A percentile compares a stretch with the other conserved stretches of the same genome.
Evolutionary conservation across 495 filamentous ascomycete genomes (phyloP).

Genomic region (Penicillium lagena): DNA sequence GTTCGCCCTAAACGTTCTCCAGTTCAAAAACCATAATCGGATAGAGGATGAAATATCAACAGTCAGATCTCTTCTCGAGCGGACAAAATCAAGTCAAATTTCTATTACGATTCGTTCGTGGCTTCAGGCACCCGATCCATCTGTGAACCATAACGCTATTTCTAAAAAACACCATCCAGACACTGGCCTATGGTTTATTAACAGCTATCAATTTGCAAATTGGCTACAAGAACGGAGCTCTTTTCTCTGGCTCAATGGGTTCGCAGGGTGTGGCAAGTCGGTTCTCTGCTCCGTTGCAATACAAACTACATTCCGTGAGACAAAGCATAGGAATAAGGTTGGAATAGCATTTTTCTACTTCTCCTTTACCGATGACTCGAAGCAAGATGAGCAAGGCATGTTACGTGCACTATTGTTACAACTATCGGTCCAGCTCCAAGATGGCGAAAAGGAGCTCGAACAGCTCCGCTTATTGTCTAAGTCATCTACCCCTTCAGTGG

Average conservation of each 20-base stretch:
- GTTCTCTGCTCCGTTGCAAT: slow-evolving; percentile 30
- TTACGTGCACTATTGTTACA: slow-evolving; percentile 30
- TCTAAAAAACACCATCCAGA: slow-evolving; percentile 14
- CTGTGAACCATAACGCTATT: slow-evolving; percentile 20
- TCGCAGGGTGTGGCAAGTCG: slow-evolving; percentile 37
- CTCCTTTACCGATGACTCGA: slow-evolving; percentile 25
- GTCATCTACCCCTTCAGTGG: slow-evolving; percentile 3
- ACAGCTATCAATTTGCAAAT: slow-evolving; percentile 12
- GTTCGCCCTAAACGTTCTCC: too few relatives aligned
- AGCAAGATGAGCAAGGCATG: slow-evolving; percentile 27
- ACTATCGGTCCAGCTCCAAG: slow-evolving; percentile 19
- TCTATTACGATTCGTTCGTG: slow-evolving; percentile 18
- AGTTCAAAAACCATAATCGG: too few relatives aligned
- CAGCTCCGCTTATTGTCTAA: slow-evolving; percentile 7
- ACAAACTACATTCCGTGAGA: slow-evolving; percentile 13
- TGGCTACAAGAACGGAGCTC: slow-evolving; percentile 29
- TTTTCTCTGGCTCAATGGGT: slow-evolving; percentile 33
- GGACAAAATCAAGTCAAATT: too few relatives aligned
- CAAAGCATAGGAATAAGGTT: slow-evolving; percentile 1
- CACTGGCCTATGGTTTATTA: slow-evolving; percentile 28
- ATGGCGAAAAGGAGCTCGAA: slow-evolving; percentile 8
- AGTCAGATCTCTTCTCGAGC: too few relatives aligned
- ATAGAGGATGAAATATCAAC: too few relatives aligned
- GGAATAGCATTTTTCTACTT: slow-evolving; percentile 38
- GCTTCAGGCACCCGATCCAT: slow-evolving; percentile 24